phyloP scores from a whole-genome alignment of 2,329 filamentous ascomycete genomes.

The Botrytis sinoallii region DNA sequence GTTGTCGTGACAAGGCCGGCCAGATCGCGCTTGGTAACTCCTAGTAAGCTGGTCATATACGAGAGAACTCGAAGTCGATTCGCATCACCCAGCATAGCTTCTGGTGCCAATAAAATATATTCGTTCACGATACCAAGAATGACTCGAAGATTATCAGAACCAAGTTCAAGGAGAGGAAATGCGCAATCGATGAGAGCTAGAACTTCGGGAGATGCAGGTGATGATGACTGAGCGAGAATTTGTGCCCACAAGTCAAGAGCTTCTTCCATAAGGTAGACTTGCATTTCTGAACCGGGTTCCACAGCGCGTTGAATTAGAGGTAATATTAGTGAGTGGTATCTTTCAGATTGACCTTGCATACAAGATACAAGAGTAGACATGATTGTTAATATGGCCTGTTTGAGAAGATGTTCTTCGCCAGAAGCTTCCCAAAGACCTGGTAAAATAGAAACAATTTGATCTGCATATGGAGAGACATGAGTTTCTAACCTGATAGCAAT shows the following conservation, averaged over 20 bases:
- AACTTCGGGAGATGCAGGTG: constrained; percentile 60
- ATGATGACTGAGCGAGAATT: constrained; percentile 63
- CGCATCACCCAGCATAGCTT: constrained; percentile 58
- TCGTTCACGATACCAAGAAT: constrained; percentile 65
- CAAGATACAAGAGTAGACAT: constrained; percentile 81
- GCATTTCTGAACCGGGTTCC: constrained; percentile 69
- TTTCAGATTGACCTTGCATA: constrained; percentile 72
- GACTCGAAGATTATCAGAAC: constrained; percentile 59
- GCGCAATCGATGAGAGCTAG: constrained; percentile 59
- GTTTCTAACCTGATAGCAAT: constrained; percentile 80
- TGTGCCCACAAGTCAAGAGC: constrained; percentile 85
- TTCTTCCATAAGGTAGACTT: constrained; percentile 85
- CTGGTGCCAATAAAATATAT: constrained; percentile 68
- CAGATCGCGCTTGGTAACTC: constrained; percentile 55
- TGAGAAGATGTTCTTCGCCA: constrained; percentile 79
- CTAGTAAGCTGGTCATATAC: constrained; percentile 50
- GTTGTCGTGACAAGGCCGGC: constrained; percentile 57
- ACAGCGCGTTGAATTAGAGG: constrained; percentile 80
- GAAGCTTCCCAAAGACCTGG: constrained; percentile 82
- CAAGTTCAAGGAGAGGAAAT: constrained; percentile 64
- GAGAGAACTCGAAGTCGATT: constrained; percentile 50
- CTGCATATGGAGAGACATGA: constrained; percentile 64
- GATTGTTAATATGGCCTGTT: constrained; percentile 86
- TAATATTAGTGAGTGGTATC: constrained; percentile 76
- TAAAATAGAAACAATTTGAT: constrained; percentile 76